Evolutionary conservation across 2,329 filamentous ascomycete species (phyloP).

Genomic region (Colletotrichum sp.): DNA sequence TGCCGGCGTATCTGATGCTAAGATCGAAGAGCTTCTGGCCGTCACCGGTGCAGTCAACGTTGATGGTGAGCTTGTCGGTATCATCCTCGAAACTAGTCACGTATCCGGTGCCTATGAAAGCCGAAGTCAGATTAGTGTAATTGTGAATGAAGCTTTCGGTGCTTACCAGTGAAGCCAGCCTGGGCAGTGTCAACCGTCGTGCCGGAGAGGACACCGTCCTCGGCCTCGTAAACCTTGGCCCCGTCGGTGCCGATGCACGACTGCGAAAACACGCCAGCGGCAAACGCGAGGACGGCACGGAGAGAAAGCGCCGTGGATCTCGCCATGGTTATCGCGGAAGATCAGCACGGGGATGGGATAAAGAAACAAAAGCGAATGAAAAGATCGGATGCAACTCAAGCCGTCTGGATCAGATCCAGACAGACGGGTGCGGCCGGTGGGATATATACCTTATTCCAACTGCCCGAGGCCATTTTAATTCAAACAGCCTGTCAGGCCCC

Average conservation of each 20-base stretch:
- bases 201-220: slow-evolving; percentile 44
- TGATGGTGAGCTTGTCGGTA: slow-evolving; percentile 49
- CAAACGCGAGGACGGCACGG: slow-evolving; percentile 3
- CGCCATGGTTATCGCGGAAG: slow-evolving; percentile 1
- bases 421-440: not conserved
- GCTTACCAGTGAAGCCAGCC: slow-evolving; percentile 41
- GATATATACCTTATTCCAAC: not conserved
- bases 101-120: slow-evolving; percentile 46
- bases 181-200: slow-evolving; percentile 42
- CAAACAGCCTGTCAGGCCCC: not conserved
- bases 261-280: slow-evolving; percentile 12
- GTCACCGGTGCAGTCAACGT: slow-evolving; percentile 33
- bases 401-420: not conserved
- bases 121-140: not conserved
- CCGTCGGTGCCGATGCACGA: slow-evolving; percentile 14
- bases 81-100: slow-evolving; percentile 49
- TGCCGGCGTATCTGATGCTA: slow-evolving; percentile 46
- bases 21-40: slow-evolving; percentile 46
- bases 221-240: slow-evolving; percentile 39
- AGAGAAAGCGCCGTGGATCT: slow-evolving; percentile 9
- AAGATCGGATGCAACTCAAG: not conserved
- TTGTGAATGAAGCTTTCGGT: not conserved
- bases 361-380: not conserved
- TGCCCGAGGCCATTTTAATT: not conserved
- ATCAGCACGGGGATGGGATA: not conserved